Evolutionary conservation across 2,329 filamentous ascomycete genomes (phyloP).

Genomic region (Diaporthe vexans): DNA sequence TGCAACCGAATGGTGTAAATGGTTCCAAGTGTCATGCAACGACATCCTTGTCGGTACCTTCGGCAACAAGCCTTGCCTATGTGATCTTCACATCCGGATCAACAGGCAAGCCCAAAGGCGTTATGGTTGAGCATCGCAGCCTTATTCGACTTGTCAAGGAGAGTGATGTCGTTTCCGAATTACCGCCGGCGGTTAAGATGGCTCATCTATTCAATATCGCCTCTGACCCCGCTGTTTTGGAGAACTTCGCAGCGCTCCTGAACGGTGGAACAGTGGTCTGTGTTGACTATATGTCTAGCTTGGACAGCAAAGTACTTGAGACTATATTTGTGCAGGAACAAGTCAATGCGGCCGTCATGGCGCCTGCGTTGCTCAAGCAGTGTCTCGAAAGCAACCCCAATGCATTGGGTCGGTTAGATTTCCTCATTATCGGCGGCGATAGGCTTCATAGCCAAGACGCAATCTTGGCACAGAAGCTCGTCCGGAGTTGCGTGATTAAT

Average conservation of each 20-base stretch:
- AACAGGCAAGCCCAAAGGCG: constrained; percentile 12
- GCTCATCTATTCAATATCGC: not conserved
- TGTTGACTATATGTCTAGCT: not conserved
- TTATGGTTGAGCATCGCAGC: constrained; percentile 13
- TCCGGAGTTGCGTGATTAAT: constrained; percentile 2
- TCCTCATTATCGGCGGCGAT: not conserved
- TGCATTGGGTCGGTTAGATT: not conserved
- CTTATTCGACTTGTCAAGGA: not conserved
- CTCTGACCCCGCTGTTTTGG: constrained; percentile 10
- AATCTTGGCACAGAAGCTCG: not conserved
- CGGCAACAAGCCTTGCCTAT: constrained; percentile 1
- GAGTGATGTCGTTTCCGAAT: not conserved
- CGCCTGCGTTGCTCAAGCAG: constrained; percentile 3
- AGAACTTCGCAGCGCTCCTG: constrained; percentile 7
- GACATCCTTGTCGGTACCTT: not conserved
- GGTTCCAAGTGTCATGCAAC: not conserved
- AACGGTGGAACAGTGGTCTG: constrained; percentile 10
- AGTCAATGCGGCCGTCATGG: constrained; percentile 5
- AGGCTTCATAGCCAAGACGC: not conserved
- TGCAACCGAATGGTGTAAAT: not conserved
- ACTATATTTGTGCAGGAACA: constrained; percentile 6
- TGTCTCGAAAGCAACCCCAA: not conserved
- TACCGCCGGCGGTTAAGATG: not conserved
- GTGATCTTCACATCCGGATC: not conserved
- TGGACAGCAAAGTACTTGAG: not conserved